phyloP scores from a whole-genome alignment of 768 basidiomycete species.

The Mycena haematopus region DNA sequence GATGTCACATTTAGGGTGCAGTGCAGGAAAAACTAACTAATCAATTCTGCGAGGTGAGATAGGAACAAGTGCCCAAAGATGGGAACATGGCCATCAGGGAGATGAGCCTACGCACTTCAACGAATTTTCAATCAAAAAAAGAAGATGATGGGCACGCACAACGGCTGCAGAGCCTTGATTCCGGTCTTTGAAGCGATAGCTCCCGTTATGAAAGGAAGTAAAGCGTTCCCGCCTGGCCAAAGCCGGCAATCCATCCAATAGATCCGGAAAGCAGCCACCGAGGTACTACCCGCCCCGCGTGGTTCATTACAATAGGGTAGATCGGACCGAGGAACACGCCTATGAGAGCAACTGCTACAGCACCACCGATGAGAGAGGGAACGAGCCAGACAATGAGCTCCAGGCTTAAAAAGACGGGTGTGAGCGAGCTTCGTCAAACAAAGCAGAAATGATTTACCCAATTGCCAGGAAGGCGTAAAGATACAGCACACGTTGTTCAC shows the following conservation, averaged over 20 bases:
- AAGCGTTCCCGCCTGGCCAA: conserved; percentile 74
- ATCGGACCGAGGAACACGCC: conserved; percentile 76
- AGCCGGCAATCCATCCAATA: conserved; percentile 71
- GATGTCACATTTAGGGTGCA: too few relatives aligned
- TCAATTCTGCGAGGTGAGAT: background rate
- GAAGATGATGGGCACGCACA: conserved; percentile 1
- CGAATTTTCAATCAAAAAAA: background rate
- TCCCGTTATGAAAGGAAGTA: conserved; percentile 74
- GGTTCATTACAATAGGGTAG: conserved; percentile 78
- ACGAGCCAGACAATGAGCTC: conserved; percentile 74
- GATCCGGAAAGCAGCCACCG: conserved; percentile 67
- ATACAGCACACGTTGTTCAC: conserved; percentile 60
- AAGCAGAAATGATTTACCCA: conserved; percentile 39
- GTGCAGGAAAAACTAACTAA: background rate
- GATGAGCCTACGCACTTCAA: conserved; percentile 59
- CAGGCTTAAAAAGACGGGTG: conserved; percentile 47
- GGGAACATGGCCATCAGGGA: conserved; percentile 64
- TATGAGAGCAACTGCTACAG: conserved; percentile 65
- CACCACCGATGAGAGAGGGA: conserved; percentile 67
- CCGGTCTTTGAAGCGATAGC: conserved; percentile 66
- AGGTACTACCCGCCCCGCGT: conserved; percentile 65
- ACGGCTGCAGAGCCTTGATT: conserved; percentile 37
- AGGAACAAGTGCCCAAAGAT: conserved; percentile 15
- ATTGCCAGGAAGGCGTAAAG: conserved; percentile 59
- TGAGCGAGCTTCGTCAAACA: background rate